Percentiles rank a stretch among this genome's conserved stretches.
Conservation (phyloP, 2,329 filamentous ascomycete species). For the Epichloe hybrida region DNA sequence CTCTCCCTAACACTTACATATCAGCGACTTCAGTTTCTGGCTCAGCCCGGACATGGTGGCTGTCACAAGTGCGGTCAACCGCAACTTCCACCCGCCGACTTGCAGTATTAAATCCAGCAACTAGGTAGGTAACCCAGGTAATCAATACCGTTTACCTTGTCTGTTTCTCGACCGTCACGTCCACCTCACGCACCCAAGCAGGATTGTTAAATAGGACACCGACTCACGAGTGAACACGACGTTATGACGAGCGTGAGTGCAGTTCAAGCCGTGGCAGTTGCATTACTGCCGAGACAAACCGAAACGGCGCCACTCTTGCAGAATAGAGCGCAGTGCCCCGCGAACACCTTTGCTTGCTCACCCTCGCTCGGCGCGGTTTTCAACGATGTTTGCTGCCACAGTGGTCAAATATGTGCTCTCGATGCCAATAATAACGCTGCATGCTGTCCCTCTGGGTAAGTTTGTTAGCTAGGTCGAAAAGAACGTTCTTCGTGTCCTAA, state of each 20-base stretch:
- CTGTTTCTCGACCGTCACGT: background rate
- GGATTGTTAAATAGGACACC: background rate
- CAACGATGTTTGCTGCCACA: conserved; percentile 35
- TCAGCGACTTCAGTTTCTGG: no score
- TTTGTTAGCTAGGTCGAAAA: conserved; percentile 3
- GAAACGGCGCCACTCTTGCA: conserved; percentile 12
- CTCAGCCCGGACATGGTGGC: no score
- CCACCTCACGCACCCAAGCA: background rate
- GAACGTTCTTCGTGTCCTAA: background rate
- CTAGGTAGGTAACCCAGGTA: no score
- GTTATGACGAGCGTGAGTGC: background rate
- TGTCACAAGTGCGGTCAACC: background rate
- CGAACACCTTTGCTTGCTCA: conserved; percentile 37
- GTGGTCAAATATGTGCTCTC: conserved; percentile 35
- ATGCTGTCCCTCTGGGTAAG: conserved; percentile 40
- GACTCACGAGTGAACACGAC: background rate
- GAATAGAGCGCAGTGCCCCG: conserved; percentile 27
- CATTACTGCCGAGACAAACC: conserved; percentile 9
- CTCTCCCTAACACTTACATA: no score
- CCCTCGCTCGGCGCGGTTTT: conserved; percentile 32
- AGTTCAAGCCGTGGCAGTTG: background rate
- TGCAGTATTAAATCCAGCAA: no score
- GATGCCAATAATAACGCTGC: conserved; percentile 36
- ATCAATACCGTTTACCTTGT: background rate
- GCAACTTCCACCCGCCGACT: background rate